Base-by-base conservation (phyloP, 1,139 yeast species). In the Suhomyces bokatorum region DNA sequence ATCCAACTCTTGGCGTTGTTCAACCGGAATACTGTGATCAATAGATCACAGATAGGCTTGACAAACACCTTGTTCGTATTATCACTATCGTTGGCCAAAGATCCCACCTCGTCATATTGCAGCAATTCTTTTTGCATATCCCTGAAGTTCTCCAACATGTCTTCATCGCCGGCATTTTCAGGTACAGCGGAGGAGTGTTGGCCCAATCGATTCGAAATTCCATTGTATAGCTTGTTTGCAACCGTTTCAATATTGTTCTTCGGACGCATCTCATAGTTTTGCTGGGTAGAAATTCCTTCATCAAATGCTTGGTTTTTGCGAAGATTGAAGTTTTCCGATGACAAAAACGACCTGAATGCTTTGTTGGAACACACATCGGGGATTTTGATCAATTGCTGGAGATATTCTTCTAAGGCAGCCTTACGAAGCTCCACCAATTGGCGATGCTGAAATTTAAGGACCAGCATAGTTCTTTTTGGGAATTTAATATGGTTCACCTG, bases 11-110 rank as follows among this genome's bases (percentile, higher is more conserved):
- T 82, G 2, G 87, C 74, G 35, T 75, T 77, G 44, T 83, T 81
- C 24, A 88, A 67, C 17, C 87, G 81, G 64, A 91, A 91, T 0
- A 89, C 60, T 0, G 86, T 72, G 16, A 87, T 77, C 40, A 90
- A 74, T 10, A 88, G 62, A 52, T 89, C 96, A 52, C 95, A 85
- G 2, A 91, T 82, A 0, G 97, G 96, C 55, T 85, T 85, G 9
- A 89, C 85, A 64, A 88, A 87, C 11, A 37, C 44, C 24, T 26
- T 34, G 24, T 24, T 37, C 6, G 51, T 57, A 24, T 54, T 57
- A 46, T 46, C 38, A 12, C n/a, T 48, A 38, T 59, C 48, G 59
- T 44, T 34, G 12, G 29, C 26, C 22, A 34, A 34, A 9, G 36
- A 34, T 56, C 70, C 48, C 48, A 59, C 51, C 32, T 69, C 75